Base-by-base conservation (phyloP, 331 rosid species). In the Pyracantha coccinea region DNA sequence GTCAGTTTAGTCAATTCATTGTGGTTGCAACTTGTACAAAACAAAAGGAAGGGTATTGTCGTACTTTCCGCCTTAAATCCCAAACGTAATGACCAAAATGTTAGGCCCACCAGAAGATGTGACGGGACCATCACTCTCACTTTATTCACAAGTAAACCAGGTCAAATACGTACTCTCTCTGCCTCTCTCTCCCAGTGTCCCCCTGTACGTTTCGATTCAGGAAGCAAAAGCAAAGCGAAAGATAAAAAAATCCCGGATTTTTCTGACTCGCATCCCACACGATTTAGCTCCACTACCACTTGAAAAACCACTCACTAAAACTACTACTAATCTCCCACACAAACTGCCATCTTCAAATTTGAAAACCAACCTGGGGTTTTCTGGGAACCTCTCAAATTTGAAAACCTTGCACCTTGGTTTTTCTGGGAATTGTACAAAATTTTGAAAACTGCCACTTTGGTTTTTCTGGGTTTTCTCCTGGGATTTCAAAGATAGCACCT, bases 211-310 rank as follows among this genome's bases (percentile, higher is more conserved):
- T 76, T 69, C 33, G 68, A 52, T 33, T 76, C 31, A 71, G 75
- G 75, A 69, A 74, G 32, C 79, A 64, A 50, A 77, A 44, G 35
- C 32, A 38, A 68, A 68, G 15, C 61, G 50, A 78, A 78, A 41
- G 33, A 47, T 20, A 66, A 50, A 38, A 33, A 21, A 57, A 52
- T 13, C 52, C 75, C 75, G 69, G 74, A 72, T 88, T 86, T 83
- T 75, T 84, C 87, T 77, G 87, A 78, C 78, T 85, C 92, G 73
- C 84, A 66, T 83, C 83, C 77, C 72, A 27, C 76, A 83, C 90
- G 83, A 85, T 77, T 77, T 57, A 38, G 69, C 77, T 67, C 85
- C 87, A 84, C 80, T 74, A 35, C 77, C 80, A 66, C 77, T 41
- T 25, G 59, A 17, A 41, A 11, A 71, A 45, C 6, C 52, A 25